These are phyloP conservation scores for Boechera stricta DNA, from an alignment of 345 rosid genomes.

Conservation along the genomic window DNA sequence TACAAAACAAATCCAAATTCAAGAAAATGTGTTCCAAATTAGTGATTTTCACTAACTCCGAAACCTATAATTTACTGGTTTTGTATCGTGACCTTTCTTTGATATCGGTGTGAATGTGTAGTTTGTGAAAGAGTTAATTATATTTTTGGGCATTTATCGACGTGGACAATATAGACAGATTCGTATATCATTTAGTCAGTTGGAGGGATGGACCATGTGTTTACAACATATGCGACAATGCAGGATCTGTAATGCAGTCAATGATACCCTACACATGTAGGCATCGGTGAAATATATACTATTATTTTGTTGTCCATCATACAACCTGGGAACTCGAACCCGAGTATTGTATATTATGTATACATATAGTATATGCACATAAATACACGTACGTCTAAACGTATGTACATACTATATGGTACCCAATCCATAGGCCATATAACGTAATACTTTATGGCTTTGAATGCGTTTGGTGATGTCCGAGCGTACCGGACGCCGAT, in stretches of 20 bases:
- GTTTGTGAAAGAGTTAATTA: background rate
- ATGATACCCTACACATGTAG: constrained; percentile 23
- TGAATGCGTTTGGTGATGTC: constrained; percentile 32
- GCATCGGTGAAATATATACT: constrained; percentile 33
- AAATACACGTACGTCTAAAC: constrained; percentile 23
- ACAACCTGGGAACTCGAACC: constrained; percentile 41
- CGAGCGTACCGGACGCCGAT: constrained; percentile 18
- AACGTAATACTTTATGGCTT: constrained; percentile 30
- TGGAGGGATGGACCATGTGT: constrained; percentile 44
- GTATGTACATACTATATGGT: constrained; percentile 7
- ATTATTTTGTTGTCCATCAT: constrained; percentile 18
- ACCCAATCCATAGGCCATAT: constrained; percentile 3
- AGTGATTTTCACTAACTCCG: background rate
- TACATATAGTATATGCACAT: background rate
- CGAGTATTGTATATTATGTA: background rate
- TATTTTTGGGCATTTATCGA: constrained; percentile 4
- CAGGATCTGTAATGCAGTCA: constrained; percentile 46
- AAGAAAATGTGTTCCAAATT: background rate
- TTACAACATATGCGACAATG: constrained; percentile 44
- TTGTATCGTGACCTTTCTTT: constrained; percentile 1
- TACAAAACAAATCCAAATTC: background rate
- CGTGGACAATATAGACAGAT: constrained; percentile 34
- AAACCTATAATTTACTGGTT: background rate
- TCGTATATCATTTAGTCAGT: constrained; percentile 32
- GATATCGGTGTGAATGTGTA: background rate